Base-by-base conservation (phyloP, 2,329 filamentous ascomycete genomes). In the Scedosporium minutisporum region DNA sequence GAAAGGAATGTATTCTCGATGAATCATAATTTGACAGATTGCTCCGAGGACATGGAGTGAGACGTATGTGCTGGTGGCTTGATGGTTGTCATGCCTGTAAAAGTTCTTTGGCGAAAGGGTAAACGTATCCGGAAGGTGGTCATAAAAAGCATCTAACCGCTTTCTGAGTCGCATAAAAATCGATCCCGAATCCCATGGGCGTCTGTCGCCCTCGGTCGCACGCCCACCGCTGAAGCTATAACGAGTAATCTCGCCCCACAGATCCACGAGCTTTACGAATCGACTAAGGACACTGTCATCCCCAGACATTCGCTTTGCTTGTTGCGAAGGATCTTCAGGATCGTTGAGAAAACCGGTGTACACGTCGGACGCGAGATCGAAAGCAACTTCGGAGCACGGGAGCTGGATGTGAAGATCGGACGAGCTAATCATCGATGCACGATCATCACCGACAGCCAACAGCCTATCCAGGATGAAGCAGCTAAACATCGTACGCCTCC, bases 401-500 rank as follows among this genome's bases (percentile, higher is more conserved):
- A 91, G 76, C 69, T 88, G 87, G 21, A 89, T 85, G 41, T 80
- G 78, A 6, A 90, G 72, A 63, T 87, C 83, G 3, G 84, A 77
- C 1, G 82, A 75, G 44, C 80, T 78, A 53, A 90, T 79, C 68
- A 84, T 85, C 14, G 82, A 79, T 1, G 83, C 79, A 23, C 87
- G 78, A 61, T 84, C 80, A 65, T 83, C 83, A 21, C 87, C 87
- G 67, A 83, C 86, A 42, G 86, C 83, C 25, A 90, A 75, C 71
- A 90, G 83, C 3, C 87, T 82, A 70, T 91, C 88, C 67, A 91
- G 77, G 60, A 90, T 85, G 64, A 89, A 86, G 68, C 87, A 90
- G 67, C 87, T 89, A 77, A 88, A 91, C 77, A 90, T 88, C 0
- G 88, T 90, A 6, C 89, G 82, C 27, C 88, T 79, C 64, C 81